These are phyloP conservation scores for Leptographium radiaticola DNA, from an alignment of 2,329 filamentous ascomycete species.

Conservation along the genomic window DNA sequence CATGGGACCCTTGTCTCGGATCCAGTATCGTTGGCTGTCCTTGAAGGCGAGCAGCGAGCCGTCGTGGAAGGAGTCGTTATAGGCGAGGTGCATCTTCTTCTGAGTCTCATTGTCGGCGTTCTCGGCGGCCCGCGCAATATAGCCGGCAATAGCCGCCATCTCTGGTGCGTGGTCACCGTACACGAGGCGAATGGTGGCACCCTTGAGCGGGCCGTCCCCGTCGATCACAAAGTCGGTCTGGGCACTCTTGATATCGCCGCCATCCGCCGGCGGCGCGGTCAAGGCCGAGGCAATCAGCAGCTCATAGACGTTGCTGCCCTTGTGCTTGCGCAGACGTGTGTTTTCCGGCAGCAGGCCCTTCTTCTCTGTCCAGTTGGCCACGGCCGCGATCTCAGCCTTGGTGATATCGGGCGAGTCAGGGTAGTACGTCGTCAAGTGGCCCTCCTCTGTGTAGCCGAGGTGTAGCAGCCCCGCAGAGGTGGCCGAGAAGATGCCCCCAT, in stretches of 20 bases:
- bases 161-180: conserved; percentile 64
- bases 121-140: conserved; percentile 53
- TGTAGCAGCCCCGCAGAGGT: conserved; percentile 54
- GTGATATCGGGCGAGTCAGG: conserved; percentile 63
- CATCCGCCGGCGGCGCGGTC: conserved; percentile 42
- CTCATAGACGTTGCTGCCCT: conserved; percentile 43
- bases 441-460: conserved; percentile 59
- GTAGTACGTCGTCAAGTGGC: conserved; percentile 74
- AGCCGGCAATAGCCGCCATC: conserved; percentile 55
- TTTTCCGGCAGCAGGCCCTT: conserved; percentile 61
- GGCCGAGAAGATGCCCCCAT: conserved; percentile 59
- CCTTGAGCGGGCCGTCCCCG: conserved; percentile 46
- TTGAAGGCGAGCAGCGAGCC: conserved; percentile 70
- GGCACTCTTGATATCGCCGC: conserved; percentile 53
- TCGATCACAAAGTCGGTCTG: conserved; percentile 47
- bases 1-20: conserved; percentile 67
- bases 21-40: conserved; percentile 69
- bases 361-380: conserved; percentile 60
- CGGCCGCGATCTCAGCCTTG: conserved; percentile 57
- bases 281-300: conserved; percentile 61
- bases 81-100: conserved; percentile 59
- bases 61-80: conserved; percentile 59
- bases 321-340: conserved; percentile 57
- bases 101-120: conserved; percentile 63
- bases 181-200: conserved; percentile 56